Percentiles rank a stretch among this genome's conserved stretches.
These are phyloP conservation scores for Wickerhamiella azymoides DNA, from an alignment of 805 yeast genomes.

Conservation along the genomic window DNA sequence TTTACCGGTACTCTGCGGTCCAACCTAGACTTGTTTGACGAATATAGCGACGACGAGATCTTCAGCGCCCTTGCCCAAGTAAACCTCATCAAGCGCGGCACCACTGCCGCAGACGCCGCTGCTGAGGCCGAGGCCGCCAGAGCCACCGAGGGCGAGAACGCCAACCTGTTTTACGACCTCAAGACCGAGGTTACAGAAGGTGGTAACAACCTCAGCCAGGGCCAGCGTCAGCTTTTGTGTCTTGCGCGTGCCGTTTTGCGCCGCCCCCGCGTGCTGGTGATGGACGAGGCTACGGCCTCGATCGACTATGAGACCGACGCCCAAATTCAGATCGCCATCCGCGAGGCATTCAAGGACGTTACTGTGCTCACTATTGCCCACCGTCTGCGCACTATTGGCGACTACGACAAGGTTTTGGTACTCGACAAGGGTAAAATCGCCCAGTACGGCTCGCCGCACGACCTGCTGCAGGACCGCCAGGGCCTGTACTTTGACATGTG, in stretches of 20 bases:
- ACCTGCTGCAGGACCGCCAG: conserved; percentile 36
- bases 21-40: conserved; percentile 59
- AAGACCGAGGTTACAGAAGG: conserved; percentile 50
- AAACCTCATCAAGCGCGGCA: conserved; percentile 37
- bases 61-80: conserved; percentile 49
- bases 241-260: conserved; percentile 68
- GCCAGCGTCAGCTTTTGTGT: conserved; percentile 82
- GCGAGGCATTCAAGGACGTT: conserved; percentile 52
- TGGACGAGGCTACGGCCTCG: conserved; percentile 68
- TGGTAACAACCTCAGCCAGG: conserved; percentile 73
- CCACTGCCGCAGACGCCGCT: conserved; percentile 21
- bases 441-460: conserved; percentile 62
- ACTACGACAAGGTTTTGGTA: conserved; percentile 66
- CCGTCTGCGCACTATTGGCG: conserved; percentile 57
- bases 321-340: conserved; percentile 61
- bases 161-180: conserved; percentile 54
- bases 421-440: conserved; percentile 66
- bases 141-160: conserved; percentile 38
- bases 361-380: conserved; percentile 84
- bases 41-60: conserved; percentile 41
- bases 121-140: background rate
- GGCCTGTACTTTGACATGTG: conserved; percentile 60
- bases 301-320: conserved; percentile 79
- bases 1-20: conserved; percentile 58
- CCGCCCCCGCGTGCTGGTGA: conserved; percentile 53